Evolutionary conservation across 352 stramenopile species (phyloP), one percentile per base, ranked within the genome.

Genomic region (Globisporangium radiosum): DNA sequence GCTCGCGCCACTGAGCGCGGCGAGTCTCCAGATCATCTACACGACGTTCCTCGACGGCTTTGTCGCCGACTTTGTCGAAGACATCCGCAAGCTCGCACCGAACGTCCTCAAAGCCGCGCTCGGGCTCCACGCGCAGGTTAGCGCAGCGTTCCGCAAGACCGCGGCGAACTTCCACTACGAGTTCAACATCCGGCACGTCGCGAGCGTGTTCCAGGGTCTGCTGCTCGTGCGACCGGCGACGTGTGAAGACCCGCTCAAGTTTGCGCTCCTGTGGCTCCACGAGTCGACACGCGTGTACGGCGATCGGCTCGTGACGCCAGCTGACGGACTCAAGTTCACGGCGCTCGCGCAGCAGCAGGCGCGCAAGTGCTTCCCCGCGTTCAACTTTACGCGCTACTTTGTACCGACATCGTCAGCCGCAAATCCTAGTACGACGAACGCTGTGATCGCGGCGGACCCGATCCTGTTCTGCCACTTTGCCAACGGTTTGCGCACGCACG

Each of bases 121-220:
- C 13, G 89, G 87, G 10, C 66, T 99, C 13, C 95, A 99, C 56
- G 62, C 75, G 1, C 78, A 95, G 54, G 73, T 97, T 0, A 70
- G 73, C 1, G 60, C 66, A 8, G 85, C 78, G 2, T 95, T 98
- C 65, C 74, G 90, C 9, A 98, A 98, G 69, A 98, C 93, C 0
- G 95, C 95, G 0, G 77, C 82, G 5, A 98, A 98, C 52, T 98
- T 98, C 59, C 95, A 98, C 69, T 98, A 98, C 65, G 93, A 98
- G 56, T 98, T 98, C 68, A 98, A 98, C 68, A 97, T 98, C 55
- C 86, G 95, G 7, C 90, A 98, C 66, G 70, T 98, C 3, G 87
- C 81, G 7, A 98, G 96, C 58, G 89, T 98, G 4, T 98, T 98
- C 56, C 94, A 98, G 69, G 95, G 94, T 6, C 57, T 98, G 33